Base-by-base conservation (phyloP, 768 basidiomycete genomes). In the Phanerodontia chrysosporium region DNA sequence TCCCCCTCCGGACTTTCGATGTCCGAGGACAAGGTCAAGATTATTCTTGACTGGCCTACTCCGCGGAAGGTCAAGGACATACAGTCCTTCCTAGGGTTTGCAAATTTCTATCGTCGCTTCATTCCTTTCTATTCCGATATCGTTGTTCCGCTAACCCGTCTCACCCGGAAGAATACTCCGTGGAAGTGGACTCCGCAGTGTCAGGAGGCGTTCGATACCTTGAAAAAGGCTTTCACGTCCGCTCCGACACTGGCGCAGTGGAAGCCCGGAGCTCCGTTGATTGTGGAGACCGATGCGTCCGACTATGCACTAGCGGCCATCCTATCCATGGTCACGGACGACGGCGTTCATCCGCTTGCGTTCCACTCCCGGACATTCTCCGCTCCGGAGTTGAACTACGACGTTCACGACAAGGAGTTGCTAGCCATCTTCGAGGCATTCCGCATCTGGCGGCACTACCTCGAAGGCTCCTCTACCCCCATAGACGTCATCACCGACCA, bases 331-430 rank as follows among this genome's bases (percentile, higher is more conserved):
- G 45, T 62, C n/a, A 44, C 56, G 3, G 44, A 58, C 3, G 58
- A 64, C 16, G 64, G 65, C 8, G 65, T 69, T 55, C 73, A 70
- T 39, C 72, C 74, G 1, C 55, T 76, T 21, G 69, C 66, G 0
- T 78, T 67, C 60, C 62, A 63, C 51, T 75, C 73, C 4, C 59
- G 67, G 5, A 67, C 49, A 9, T 45, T 76, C 6, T 58, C 24
- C 24, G 49, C 65, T 0, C 65, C 75, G 0, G 75, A 85, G 62
- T 28, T 66, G 1, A 83, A 83, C 64, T 83, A 84, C 59, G 68
- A 79, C 14, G 75, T 79, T 21, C 73, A 81, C 58, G 75, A 85
- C 58, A 77, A 79, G 61, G 82, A 84, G 68, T 66, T 83, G 14
- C 69, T 83, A 0, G 78, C 77, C 1, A 74, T 83, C 48, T 66